Conservation (phyloP, 768 basidiomycete genomes). For the Exidia glandulosa region DNA sequence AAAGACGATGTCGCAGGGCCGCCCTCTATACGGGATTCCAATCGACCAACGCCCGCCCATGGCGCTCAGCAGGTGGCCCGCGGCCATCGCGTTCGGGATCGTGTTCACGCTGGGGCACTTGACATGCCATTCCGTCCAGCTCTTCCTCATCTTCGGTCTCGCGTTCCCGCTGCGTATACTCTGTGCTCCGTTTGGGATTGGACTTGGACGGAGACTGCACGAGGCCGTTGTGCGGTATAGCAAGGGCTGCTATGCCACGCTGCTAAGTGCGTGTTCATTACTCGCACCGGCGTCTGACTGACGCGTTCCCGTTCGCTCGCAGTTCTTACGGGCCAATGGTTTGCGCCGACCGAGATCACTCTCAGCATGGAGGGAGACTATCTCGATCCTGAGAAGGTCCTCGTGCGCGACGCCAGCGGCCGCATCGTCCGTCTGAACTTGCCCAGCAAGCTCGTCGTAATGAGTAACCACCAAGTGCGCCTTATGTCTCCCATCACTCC, state of each 20-base stretch:
- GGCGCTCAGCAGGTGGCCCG: slow-evolving; percentile 15
- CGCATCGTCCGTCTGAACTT: slow-evolving; percentile 50
- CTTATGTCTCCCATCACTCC: not conserved
- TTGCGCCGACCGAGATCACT: slow-evolving; percentile 62
- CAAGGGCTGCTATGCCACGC: slow-evolving; percentile 69
- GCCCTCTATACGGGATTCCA: slow-evolving; percentile 20
- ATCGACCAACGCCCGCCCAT: slow-evolving; percentile 19
- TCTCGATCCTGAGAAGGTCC: slow-evolving; percentile 36
- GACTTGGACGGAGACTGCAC: slow-evolving; percentile 39
- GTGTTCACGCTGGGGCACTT: slow-evolving; percentile 56
- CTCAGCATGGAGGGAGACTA: slow-evolving; percentile 68
- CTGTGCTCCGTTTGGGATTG: not conserved
- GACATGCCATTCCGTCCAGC: slow-evolving; percentile 62
- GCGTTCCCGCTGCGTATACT: slow-evolving; percentile 35
- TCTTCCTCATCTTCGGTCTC: slow-evolving; percentile 48
- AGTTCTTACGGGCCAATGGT: slow-evolving; percentile 77
- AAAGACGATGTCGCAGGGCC: not conserved
- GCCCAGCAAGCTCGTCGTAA: slow-evolving; percentile 70
- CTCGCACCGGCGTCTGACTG: not conserved
- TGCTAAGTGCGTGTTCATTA: slow-evolving; percentile 47
- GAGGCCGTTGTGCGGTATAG: slow-evolving; percentile 65
- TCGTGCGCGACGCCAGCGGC: slow-evolving; percentile 46
- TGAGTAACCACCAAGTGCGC: slow-evolving; percentile 86
- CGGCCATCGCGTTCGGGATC: slow-evolving; percentile 34
- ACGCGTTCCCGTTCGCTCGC: not conserved